Evolutionary conservation across 2,329 filamentous ascomycete genomes (phyloP), one percentile per base, ranked within the genome.

Genomic region (Colletotrichum gloeosporioides): DNA sequence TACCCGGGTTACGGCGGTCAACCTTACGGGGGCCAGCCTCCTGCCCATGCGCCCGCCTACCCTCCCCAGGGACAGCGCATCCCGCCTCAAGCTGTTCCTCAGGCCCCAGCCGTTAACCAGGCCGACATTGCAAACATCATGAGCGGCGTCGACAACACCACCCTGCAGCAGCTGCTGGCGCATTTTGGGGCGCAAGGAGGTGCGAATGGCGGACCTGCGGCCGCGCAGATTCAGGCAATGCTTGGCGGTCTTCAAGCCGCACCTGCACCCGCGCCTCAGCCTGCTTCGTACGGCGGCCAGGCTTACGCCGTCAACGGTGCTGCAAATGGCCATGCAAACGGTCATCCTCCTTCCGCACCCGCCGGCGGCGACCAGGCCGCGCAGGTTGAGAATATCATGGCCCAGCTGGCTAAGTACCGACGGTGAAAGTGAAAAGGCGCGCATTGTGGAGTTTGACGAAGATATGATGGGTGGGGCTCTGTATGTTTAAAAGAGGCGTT

Each of bases 371-470:
- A 86, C 71, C 83, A 86, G 15, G 86, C 88, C 10, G 87, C 92
- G 15, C 88, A 92, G 69, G 89, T 95, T 79, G 91, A 93, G 82
- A 93, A 94, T 80, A 95, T 96, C 68, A 94, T 96, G 90, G 92
- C 93, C 16, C 92, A 95, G 80, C 85, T 95, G 75, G 91, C 93
- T 63, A 91, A 90, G 79, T 93, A 91, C 80, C 89, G 92, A 78
- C 90, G 92, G 81, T 92, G 80, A 82, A 73, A 68, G 59, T 44
- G 31, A 70, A 31, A 55, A 31, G 25, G 31, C 15, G 63, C 36
- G 9, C 10, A 22, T 53, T 29, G 59, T 12, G 27, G 55, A 53
- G 59, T 18, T 62, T 72, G 63, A 76, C 34, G 66, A 77, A 73
- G 73, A 73, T 34, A 73, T 68, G 73, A 77, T 32, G 67, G 63